Evolutionary conservation across 2,329 filamentous ascomycete genomes (phyloP).

Genomic region (Rutstroemia sp.): DNA sequence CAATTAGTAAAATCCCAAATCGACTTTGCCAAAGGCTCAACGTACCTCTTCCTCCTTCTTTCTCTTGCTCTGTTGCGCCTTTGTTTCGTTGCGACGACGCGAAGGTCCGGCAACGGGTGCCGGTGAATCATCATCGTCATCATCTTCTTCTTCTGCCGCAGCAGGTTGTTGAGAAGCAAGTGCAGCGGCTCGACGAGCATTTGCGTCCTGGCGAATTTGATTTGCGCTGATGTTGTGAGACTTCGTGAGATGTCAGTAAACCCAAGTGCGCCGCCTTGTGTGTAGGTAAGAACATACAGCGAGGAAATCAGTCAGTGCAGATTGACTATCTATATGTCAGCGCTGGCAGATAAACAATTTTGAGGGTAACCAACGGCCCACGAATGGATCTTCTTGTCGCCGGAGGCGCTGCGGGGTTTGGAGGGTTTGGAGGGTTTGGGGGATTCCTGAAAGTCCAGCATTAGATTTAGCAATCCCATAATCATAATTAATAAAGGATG

Average conservation of each 20-base stretch:
- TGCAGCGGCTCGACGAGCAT: conserved; percentile 38
- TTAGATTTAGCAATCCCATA: conserved; percentile 1
- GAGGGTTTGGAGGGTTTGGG: conserved; percentile 1
- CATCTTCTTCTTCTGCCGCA: conserved; percentile 30
- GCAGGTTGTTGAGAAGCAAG: conserved; percentile 21
- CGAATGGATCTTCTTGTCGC: conserved; percentile 17
- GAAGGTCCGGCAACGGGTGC: conserved; percentile 20
- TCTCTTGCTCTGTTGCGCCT: conserved; percentile 26
- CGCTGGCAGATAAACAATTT: background rate
- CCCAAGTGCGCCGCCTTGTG: background rate
- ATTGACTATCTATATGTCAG: conserved; percentile 38
- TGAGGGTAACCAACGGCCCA: conserved; percentile 23
- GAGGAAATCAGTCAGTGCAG: conserved; percentile 61
- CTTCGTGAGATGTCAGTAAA: conserved; percentile 33
- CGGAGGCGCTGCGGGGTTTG: background rate
- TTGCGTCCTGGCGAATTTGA: conserved; percentile 45
- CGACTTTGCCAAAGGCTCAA: too few relatives aligned
- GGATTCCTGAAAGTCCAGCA: background rate
- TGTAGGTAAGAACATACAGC: conserved; percentile 39
- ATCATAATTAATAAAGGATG: background rate
- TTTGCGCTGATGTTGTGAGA: conserved; percentile 64
- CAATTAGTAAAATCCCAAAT: background rate
- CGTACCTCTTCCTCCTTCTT: conserved; percentile 36
- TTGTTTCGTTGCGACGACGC: conserved; percentile 22
- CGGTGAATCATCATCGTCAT: conserved; percentile 24